Base-by-base conservation (phyloP, 176 grass and related monocot species). In the Carex pumila region DNA sequence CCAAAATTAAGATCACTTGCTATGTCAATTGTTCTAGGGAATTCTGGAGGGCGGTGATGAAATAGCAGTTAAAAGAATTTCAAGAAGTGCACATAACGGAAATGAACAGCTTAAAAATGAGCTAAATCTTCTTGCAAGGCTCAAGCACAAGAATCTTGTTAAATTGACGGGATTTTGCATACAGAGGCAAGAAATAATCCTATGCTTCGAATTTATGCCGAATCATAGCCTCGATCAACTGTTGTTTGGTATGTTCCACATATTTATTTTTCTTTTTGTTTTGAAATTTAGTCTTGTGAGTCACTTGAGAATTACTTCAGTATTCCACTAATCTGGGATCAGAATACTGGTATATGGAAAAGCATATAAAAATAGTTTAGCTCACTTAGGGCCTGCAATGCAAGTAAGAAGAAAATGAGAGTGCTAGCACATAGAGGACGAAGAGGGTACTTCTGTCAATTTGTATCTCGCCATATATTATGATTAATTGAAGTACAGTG, bases 101-200 rank as follows among this genome's bases (percentile, higher is more conserved):
- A 82, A 29, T 25, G 34, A 65, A 47, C 79, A 82, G 21, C 61
- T 82, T 19, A 18, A 25, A 66, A 82, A 82, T 64, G n/a, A n/a
- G n/a, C n/a, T n/a, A n/a, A n/a, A n/a, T n/a, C n/a, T n/a, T n/a
- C n/a, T n/a, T n/a, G n/a, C 60, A 52, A 82, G 58, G 54, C 60
- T 82, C 41, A 82, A 63, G 57, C 79, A 82, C 57, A 65, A 25
- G n/a, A 66, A 82, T 45, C 79, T 82, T 47, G 79, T 65, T 43
- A 65, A 65, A 82, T 50, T 82, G 60, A 21, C 1, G 2, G 79
- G 79, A 8, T 82, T 66, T 65, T 82, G 36, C 10, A 32, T 82
- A 63, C 79, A 82, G 0, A 30, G 11, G 9, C 3, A 82, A 49
- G 36, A 82, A 25, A 81, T 81, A 29, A 61, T 82, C 39, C 79